Evolutionary conservation across 768 basidiomycete genomes (phyloP).

Genomic region (Hygrophoropsis aurantiaca): DNA sequence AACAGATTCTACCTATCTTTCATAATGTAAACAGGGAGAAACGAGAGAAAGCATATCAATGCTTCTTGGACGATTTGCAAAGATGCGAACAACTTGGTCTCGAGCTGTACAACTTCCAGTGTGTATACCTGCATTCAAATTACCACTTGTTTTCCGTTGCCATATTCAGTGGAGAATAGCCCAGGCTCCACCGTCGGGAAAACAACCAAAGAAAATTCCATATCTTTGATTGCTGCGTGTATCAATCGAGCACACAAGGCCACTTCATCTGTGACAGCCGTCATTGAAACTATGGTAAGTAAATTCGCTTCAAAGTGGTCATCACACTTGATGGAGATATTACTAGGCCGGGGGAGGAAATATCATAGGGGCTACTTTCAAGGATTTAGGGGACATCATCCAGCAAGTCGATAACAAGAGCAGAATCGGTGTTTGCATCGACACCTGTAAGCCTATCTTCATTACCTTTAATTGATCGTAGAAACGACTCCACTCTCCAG

Average conservation of each 20-base stretch:
- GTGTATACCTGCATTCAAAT: slow-evolving; percentile 24
- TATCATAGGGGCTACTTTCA: slow-evolving; percentile 70
- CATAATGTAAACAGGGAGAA: slow-evolving; percentile 44
- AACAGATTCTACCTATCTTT: neutral
- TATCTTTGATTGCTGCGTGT: slow-evolving; percentile 64
- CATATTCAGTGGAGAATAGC: slow-evolving; percentile 32
- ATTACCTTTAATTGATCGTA: neutral
- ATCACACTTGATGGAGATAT: neutral
- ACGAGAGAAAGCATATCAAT: slow-evolving; percentile 69
- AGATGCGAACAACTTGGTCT: slow-evolving; percentile 78
- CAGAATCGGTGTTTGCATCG: slow-evolving; percentile 79
- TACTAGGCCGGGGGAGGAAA: slow-evolving; percentile 76
- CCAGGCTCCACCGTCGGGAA: slow-evolving; percentile 83
- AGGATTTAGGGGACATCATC: slow-evolving; percentile 70
- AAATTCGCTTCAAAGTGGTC: neutral
- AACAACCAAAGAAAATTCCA: slow-evolving; percentile 58
- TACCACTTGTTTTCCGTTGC: neutral
- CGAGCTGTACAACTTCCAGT: slow-evolving; percentile 84
- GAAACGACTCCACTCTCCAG: too few species aligned
- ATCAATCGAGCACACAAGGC: slow-evolving; percentile 72
- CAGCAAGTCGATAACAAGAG: slow-evolving; percentile 66
- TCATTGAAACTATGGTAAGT: slow-evolving; percentile 85
- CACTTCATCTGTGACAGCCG: slow-evolving; percentile 56
- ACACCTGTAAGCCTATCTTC: slow-evolving; percentile 60
- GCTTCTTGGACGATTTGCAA: slow-evolving; percentile 81